Evolutionary conservation across 805 yeast genomes (phyloP), one percentile per base, ranked within the genome.

Genomic region (Lipomyces orientalis): DNA sequence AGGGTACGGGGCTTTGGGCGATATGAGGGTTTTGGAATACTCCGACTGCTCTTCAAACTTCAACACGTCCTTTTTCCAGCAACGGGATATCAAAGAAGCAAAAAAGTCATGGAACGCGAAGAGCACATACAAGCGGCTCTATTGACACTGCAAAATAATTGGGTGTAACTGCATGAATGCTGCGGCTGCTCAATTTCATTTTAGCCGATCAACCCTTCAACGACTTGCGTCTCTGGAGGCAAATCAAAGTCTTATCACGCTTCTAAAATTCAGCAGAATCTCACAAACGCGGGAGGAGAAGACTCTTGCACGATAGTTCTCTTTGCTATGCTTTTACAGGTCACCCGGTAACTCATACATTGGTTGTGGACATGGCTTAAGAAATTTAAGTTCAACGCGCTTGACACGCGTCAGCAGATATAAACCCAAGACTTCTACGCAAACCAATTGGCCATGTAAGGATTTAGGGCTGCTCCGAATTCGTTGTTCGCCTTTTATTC

Each of bases 131-230:
- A n/a, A n/a, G n/a, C n/a, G n/a, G n/a, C n/a, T n/a, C n/a, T 46
- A 46, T n/a, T 46, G 12, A 3, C 52, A 1, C 52, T 46, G 16
- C 52, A 46, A 46, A 46, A 46, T 46, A 46, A 4, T 19, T n/a
- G n/a, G n/a, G n/a, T n/a, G n/a, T n/a, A n/a, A n/a, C n/a, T n/a
- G 52, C 8, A 3, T 46, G 52, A 9, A 46, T 46, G 52, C 52
- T 14, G 52, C 4, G 8, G 52, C 52, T 46, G 52, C 52, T 4
- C 52, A 46, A 46, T 46, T 46, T 46, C 52, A 46, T 9, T 10
- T 46, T 46, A 19, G 22, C 12, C 52, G 52, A 46, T 46, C 52
- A 9, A 46, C 52, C 52, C 52, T 46, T 46, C 52, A 46, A 19
- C n/a, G n/a, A n/a, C n/a, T n/a, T n/a, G n/a, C n/a, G n/a, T n/a